Evolutionary conservation across 805 yeast genomes (phyloP).

Genomic region (Candida ulmi): DNA sequence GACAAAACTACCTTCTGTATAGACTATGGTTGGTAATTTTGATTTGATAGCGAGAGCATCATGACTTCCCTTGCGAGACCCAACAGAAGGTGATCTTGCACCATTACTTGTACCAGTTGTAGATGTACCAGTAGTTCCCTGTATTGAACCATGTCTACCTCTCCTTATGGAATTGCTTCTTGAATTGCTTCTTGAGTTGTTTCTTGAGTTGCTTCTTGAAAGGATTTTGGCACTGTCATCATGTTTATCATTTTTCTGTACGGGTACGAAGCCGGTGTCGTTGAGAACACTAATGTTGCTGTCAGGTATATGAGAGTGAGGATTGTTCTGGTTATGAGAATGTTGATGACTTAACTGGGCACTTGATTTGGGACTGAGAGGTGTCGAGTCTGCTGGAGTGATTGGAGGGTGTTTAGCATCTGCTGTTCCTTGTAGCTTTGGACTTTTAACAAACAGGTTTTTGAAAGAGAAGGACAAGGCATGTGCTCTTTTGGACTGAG

Average conservation of each 20-base stretch:
- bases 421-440: constrained; percentile 1
- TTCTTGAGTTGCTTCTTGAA: too few species aligned
- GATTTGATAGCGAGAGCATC: not conserved
- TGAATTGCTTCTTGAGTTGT: too few species aligned
- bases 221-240: not conserved
- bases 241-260: not conserved
- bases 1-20: constrained; percentile 13
- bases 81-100: not conserved
- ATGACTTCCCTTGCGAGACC: not conserved
- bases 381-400: not conserved
- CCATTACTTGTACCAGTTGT: too few species aligned
- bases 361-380: not conserved
- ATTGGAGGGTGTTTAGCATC: not conserved
- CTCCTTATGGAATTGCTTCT: not conserved
- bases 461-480: constrained; percentile 18
- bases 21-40: not conserved
- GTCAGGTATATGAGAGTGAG: not conserved
- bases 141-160: too few species aligned
- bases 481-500: constrained; percentile 7
- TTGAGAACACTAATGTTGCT: not conserved
- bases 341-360: too few species aligned
- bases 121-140: too few species aligned
- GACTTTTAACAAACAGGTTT: constrained; percentile 15
- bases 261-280: not conserved
- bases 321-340: too few species aligned